These are phyloP conservation scores for Carpinus fangiana DNA, from an alignment of 306 rosid genomes.

Conservation along the genomic window DNA sequence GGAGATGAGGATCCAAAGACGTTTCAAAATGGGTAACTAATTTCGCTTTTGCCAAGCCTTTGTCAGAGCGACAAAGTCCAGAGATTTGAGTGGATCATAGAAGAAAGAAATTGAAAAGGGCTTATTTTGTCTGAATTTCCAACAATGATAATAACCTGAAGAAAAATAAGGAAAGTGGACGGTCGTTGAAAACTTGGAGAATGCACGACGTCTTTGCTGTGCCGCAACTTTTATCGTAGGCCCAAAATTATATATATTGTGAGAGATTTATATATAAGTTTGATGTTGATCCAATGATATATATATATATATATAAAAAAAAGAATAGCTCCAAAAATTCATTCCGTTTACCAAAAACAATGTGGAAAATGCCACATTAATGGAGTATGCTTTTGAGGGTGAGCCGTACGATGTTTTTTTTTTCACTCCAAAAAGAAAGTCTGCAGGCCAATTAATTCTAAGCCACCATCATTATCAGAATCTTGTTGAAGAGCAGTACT, in stretches of 20 bases:
- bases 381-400: neutral
- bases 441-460: too few species aligned
- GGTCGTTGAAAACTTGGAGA: neutral
- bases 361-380: conserved; percentile 4
- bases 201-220: neutral
- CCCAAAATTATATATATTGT: neutral
- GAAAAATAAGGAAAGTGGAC: neutral
- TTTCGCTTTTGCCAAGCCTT: too few species aligned
- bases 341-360: neutral
- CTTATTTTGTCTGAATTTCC: too few species aligned
- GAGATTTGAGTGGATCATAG: neutral
- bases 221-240: neutral
- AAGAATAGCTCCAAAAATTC: neutral
- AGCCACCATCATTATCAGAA: neutral
- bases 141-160: neutral
- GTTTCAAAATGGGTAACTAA: too few species aligned
- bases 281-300: neutral
- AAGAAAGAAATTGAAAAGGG: neutral
- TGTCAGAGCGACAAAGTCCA: too few species aligned
- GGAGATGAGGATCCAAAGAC: too few species aligned
- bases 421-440: too few species aligned
- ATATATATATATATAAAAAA: too few species aligned
- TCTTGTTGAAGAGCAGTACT: neutral
- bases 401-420: too few species aligned
- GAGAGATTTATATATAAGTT: too few species aligned